A percentile compares a stretch with the other conserved stretches of the same genome.
Conservation (phyloP, 1,139 yeast species). For the Suhomyces ambrosiae region DNA sequence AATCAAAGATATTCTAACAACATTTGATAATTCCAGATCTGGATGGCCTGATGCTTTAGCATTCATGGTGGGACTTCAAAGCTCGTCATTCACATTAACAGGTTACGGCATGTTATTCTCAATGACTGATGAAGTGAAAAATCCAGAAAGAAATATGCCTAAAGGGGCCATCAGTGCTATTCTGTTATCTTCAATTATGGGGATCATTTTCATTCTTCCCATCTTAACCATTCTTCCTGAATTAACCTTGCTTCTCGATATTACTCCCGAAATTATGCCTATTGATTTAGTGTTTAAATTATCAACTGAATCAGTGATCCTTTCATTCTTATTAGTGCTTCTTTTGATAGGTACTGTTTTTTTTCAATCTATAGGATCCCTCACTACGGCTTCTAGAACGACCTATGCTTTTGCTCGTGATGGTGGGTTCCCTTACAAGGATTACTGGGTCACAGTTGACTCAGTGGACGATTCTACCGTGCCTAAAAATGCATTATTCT, state of each 20-base stretch:
- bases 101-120: constrained; percentile 85
- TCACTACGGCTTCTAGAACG: constrained; percentile 85
- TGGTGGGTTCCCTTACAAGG: constrained; percentile 76
- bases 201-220: constrained; percentile 72
- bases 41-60: constrained; percentile 74
- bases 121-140: constrained; percentile 78
- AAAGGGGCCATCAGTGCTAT: constrained; percentile 72
- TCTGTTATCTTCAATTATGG: constrained; percentile 62
- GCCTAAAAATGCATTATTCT: constrained; percentile 71
- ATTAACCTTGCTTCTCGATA: constrained; percentile 52
- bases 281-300: constrained; percentile 67
- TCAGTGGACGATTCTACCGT: constrained; percentile 56
- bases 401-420: constrained; percentile 89
- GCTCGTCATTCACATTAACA: constrained; percentile 75
- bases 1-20: constrained; percentile 60
- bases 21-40: constrained; percentile 68
- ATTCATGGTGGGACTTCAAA: constrained; percentile 73
- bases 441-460: constrained; percentile 67
- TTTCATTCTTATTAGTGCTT: constrained; percentile 66
- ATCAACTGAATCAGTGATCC: constrained; percentile 66
- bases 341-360: constrained; percentile 70
- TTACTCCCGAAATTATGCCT: constrained; percentile 67
- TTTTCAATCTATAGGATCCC: constrained; percentile 77
- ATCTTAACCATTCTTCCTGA: constrained; percentile 73
- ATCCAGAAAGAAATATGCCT: constrained; percentile 77